These are phyloP conservation scores for Kernera saxatilis DNA, from an alignment of 345 rosid species.

Conservation along the genomic window DNA sequence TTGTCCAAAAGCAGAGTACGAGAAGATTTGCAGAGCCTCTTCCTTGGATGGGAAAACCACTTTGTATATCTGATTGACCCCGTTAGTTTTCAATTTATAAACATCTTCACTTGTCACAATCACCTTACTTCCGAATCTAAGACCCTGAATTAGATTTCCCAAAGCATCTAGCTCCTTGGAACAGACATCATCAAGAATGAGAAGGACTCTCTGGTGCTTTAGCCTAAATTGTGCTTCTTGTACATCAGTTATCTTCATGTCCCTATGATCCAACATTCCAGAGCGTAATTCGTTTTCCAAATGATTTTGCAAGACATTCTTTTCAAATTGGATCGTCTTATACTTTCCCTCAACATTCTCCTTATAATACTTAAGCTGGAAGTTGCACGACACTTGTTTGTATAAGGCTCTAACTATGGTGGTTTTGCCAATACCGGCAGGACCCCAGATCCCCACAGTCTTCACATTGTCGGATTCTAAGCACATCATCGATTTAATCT, in stretches of 20 bases:
- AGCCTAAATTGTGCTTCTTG: neutral
- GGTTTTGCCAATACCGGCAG: constrained; percentile 9
- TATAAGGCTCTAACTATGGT: constrained; percentile 8
- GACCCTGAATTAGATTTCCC: neutral
- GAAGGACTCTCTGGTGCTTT: constrained; percentile 5
- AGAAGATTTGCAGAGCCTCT: constrained; percentile 2
- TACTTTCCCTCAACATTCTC: neutral
- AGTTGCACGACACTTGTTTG: neutral
- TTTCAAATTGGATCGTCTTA: neutral
- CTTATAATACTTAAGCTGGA: neutral
- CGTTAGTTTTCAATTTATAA: neutral
- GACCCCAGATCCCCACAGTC: constrained; percentile 2
- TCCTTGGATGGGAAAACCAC: neutral
- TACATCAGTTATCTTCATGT: neutral
- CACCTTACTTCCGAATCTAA: constrained; percentile 9
- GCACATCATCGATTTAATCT: neutral
- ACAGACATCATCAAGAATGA: neutral
- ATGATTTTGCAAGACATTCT: neutral
- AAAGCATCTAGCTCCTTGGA: neutral
- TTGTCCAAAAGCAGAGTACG: constrained; percentile 16
- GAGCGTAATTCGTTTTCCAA: neutral
- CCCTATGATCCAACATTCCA: neutral
- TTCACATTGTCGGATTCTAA: neutral
- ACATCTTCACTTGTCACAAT: neutral
- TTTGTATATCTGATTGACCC: neutral